Evolutionary conservation across 2,329 filamentous ascomycete genomes (phyloP).

Genomic region (Fusarium sp.): DNA sequence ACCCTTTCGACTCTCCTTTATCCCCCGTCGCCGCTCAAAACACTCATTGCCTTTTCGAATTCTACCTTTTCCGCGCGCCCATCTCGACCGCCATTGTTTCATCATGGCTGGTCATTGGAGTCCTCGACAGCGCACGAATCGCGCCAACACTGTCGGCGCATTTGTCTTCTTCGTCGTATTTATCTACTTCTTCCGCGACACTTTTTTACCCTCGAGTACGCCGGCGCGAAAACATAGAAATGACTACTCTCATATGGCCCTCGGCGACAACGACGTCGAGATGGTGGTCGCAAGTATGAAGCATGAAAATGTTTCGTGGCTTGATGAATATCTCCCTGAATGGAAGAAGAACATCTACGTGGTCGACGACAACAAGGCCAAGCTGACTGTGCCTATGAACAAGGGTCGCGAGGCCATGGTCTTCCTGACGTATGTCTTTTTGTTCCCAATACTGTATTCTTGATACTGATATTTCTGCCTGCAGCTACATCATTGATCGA

Average conservation of each 20-base stretch:
- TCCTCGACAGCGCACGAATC: constrained; percentile 43
- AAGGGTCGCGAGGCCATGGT: constrained; percentile 65
- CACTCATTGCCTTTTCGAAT: not conserved
- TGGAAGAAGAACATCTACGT: constrained; percentile 67
- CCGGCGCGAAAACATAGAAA: constrained; percentile 21
- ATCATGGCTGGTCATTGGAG: constrained; percentile 42
- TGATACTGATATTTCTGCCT: constrained; percentile 11
- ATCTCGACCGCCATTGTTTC: constrained; percentile 21
- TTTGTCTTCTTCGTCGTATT: constrained; percentile 40
- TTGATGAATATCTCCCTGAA: constrained; percentile 52
- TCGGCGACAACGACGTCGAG: constrained; percentile 46
- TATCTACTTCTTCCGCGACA: constrained; percentile 42
- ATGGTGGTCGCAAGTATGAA: constrained; percentile 50
- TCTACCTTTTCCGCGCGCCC: not conserved
- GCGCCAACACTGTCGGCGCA: constrained; percentile 41
- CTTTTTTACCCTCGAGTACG: constrained; percentile 31
- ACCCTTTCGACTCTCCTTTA: constrained; percentile 14
- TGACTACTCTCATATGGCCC: constrained; percentile 22
- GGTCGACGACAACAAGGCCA: constrained; percentile 59
- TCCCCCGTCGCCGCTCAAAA: not conserved
- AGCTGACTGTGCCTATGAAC: constrained; percentile 60
- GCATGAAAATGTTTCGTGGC: constrained; percentile 52
- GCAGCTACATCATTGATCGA: constrained; percentile 60
- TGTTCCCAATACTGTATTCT: not conserved
- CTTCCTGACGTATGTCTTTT: constrained; percentile 55